Evolutionary conservation across 2,329 filamentous ascomycete genomes (phyloP).

Genomic region (Curvularia verruculosa): DNA sequence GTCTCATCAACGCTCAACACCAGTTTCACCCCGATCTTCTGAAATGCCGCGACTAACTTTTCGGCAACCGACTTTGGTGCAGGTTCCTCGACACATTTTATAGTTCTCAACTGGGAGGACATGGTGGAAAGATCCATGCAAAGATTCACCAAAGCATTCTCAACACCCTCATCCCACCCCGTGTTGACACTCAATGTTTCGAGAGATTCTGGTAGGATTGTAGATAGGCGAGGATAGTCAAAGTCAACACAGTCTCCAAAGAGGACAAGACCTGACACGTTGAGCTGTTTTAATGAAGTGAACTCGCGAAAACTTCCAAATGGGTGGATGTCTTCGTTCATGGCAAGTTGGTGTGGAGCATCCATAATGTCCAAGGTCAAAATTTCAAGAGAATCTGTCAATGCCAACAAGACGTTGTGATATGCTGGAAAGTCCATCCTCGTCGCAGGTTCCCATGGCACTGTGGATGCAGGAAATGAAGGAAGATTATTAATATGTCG

Average conservation of each 20-base stretch:
- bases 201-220: neutral
- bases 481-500: neutral
- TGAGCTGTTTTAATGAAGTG: neutral
- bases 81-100: neutral
- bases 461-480: too few species aligned
- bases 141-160: neutral
- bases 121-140: neutral
- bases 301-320: neutral
- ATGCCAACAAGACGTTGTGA: neutral
- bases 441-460: neutral
- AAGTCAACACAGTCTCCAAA: neutral
- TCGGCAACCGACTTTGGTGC: neutral
- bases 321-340: neutral
- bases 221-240: neutral
- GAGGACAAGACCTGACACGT: neutral
- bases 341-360: neutral
- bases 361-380: neutral
- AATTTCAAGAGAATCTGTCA: neutral
- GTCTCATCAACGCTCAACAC: neutral
- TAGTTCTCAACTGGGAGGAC: neutral
- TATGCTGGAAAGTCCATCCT: neutral
- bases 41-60: neutral
- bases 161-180: neutral
- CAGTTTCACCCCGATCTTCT: neutral
- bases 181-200: neutral